phyloP scores from a whole-genome alignment of 75 land plant species.

The Ceratopteris richardii region DNA sequence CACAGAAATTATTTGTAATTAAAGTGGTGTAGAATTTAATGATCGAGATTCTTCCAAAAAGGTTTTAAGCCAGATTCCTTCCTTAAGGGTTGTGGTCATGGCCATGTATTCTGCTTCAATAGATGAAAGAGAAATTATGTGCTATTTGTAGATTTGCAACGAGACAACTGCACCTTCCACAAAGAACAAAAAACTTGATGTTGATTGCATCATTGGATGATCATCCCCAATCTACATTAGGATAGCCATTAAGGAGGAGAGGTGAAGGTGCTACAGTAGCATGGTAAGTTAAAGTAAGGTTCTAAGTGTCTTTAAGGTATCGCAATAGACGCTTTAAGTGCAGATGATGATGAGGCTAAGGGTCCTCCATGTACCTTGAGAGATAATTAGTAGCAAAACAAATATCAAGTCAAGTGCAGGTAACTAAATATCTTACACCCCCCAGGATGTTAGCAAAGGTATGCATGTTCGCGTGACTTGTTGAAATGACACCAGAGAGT shows the following conservation, averaged over 20 bases:
- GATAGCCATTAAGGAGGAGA: slow-evolving; percentile 14
- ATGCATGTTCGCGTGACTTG: background rate
- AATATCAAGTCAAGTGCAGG: slow-evolving; percentile 19
- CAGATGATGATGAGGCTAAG: slow-evolving; percentile 22
- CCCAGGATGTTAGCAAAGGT: background rate
- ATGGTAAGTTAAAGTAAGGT: slow-evolving; percentile 13
- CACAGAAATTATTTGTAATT: too few species aligned
- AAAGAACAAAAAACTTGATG: slow-evolving; percentile 19
- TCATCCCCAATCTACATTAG: slow-evolving; percentile 33
- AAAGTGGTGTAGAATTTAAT: background rate
- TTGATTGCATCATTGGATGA: slow-evolving; percentile 24
- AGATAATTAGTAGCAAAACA: slow-evolving; percentile 15
- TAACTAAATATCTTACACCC: background rate
- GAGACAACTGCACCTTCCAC: slow-evolving; percentile 6
- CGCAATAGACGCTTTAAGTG: slow-evolving; percentile 14
- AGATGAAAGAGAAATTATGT: slow-evolving; percentile 17
- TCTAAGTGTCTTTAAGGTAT: slow-evolving; percentile 21
- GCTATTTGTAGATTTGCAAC: slow-evolving; percentile 11
- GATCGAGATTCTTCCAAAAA: slow-evolving; percentile 4
- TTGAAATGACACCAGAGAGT: background rate
- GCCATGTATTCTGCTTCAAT: slow-evolving; percentile 24
- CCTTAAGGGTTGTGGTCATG: slow-evolving; percentile 11
- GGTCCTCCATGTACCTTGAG: slow-evolving; percentile 21
- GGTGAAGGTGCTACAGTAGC: background rate
- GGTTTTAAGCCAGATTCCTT: slow-evolving; percentile 18